These are phyloP conservation scores for Pichia sp. DNA, from an alignment of 1,139 yeast genomes.

Conservation along the genomic window DNA sequence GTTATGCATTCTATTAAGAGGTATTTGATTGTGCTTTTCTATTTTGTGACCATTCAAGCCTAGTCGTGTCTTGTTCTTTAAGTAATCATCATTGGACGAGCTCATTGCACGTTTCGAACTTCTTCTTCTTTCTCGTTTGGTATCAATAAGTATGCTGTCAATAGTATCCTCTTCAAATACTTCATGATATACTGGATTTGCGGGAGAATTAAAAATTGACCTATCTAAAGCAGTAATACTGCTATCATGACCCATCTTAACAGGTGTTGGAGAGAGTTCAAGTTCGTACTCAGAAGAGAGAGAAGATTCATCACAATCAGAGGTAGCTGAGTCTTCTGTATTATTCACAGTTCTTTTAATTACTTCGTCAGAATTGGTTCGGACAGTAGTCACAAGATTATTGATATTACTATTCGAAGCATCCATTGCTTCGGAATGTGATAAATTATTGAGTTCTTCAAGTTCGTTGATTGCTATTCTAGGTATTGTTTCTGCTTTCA, in stretches of 20 bases:
- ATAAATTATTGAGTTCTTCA: neutral
- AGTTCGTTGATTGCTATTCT: neutral
- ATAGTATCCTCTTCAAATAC: constrained; percentile 5
- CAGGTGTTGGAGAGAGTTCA: constrained; percentile 2
- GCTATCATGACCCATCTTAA: neutral
- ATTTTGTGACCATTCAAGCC: constrained; percentile 8
- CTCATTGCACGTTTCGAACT: constrained; percentile 26
- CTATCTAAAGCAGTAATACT: neutral
- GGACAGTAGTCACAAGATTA: neutral
- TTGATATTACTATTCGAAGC: neutral
- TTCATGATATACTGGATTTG: neutral
- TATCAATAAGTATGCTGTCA: neutral
- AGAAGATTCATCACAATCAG: constrained; percentile 1
- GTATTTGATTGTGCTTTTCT: neutral
- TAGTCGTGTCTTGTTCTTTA: constrained; percentile 22
- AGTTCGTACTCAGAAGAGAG: neutral
- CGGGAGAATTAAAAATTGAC: neutral
- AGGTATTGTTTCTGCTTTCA: neutral
- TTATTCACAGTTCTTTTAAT: neutral
- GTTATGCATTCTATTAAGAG: too few relatives aligned
- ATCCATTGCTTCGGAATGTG: neutral
- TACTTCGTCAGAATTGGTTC: neutral
- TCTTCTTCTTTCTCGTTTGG: constrained; percentile 11
- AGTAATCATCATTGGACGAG: constrained; percentile 24
- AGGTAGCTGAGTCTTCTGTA: neutral